These are phyloP conservation scores for Heritiera littoralis DNA, from an alignment of 345 rosid species.

Conservation along the genomic window DNA sequence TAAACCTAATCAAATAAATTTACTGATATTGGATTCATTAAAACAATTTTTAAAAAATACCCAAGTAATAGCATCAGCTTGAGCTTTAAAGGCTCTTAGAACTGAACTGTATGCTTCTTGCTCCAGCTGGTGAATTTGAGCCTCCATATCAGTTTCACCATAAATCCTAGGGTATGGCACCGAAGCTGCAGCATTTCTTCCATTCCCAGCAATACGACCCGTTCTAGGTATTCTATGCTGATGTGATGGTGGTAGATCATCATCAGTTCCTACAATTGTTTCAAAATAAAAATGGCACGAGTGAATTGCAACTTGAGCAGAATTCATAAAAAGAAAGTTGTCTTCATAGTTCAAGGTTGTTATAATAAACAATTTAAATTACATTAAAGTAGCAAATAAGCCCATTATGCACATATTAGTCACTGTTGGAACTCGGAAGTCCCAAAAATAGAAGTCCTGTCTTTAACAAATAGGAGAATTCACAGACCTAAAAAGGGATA, in stretches of 20 bases:
- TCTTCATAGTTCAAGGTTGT: neutral
- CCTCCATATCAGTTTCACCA: slow-evolving; percentile 82
- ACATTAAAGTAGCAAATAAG: neutral
- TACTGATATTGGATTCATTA: slow-evolving; percentile 25
- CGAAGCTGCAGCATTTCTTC: slow-evolving; percentile 54
- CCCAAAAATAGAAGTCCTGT: neutral
- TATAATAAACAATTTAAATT: neutral
- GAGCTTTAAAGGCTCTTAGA: slow-evolving; percentile 92
- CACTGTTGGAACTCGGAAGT: neutral
- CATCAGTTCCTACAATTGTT: slow-evolving; percentile 73
- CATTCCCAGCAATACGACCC: slow-evolving; percentile 62
- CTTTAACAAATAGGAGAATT: neutral
- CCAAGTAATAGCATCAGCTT: slow-evolving; percentile 95
- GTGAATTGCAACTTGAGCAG: neutral
- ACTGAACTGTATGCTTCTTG: slow-evolving; percentile 80
- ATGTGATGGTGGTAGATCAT: slow-evolving; percentile 80
- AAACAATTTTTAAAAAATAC: slow-evolving; percentile 38
- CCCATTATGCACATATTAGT: neutral
- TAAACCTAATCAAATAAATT: slow-evolving; percentile 36
- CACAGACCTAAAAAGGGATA: neutral
- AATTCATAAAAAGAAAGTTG: neutral
- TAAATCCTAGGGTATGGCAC: slow-evolving; percentile 67
- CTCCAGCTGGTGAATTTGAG: slow-evolving; percentile 85
- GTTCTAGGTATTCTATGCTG: slow-evolving; percentile 63
- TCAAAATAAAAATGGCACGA: neutral